These are phyloP conservation scores for Leccinum truebloodii DNA, from an alignment of 768 basidiomycete species.

Conservation along the genomic window DNA sequence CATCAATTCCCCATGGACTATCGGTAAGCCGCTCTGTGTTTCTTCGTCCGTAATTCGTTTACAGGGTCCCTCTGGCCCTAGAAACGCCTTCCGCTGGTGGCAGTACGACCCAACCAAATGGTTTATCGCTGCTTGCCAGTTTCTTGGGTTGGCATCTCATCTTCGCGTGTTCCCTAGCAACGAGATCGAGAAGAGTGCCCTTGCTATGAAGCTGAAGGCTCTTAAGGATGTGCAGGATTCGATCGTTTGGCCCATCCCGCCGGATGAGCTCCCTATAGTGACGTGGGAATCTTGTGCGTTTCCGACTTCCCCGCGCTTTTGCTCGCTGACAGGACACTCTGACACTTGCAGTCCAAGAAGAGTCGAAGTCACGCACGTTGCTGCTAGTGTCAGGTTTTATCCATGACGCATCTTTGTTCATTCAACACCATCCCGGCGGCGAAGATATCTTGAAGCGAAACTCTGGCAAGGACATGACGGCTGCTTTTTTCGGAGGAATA, in stretches of 20 bases:
- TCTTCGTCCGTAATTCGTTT: conserved; percentile 1
- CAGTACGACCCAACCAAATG: conserved; percentile 71
- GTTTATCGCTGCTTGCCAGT: conserved; percentile 72
- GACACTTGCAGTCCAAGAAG: conserved; percentile 54
- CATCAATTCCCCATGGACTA: conserved; percentile 86
- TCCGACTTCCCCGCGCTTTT: background rate
- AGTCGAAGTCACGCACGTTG: conserved; percentile 63
- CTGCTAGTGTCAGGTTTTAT: conserved; percentile 84
- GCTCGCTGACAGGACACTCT: conserved; percentile 1
- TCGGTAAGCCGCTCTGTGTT: conserved; percentile 17
- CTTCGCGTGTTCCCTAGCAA: conserved; percentile 86
- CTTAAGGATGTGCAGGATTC: conserved; percentile 64
- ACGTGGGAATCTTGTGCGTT: conserved; percentile 79
- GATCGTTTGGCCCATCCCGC: conserved; percentile 58
- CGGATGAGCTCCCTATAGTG: conserved; percentile 69
- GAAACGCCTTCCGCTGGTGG: conserved; percentile 78
- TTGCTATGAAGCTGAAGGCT: conserved; percentile 82
- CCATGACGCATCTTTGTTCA: conserved; percentile 75
- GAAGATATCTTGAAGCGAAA: conserved; percentile 52
- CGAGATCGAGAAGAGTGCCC: conserved; percentile 79
- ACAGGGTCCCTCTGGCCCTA: conserved; percentile 12
- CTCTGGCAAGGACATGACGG: conserved; percentile 82
- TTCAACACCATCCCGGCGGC: conserved; percentile 83
- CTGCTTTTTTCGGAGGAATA: conserved; percentile 83
- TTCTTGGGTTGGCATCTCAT: conserved; percentile 73